Conservation (phyloP, 148 eudicot species). For the Spergularia bocconei region DNA sequence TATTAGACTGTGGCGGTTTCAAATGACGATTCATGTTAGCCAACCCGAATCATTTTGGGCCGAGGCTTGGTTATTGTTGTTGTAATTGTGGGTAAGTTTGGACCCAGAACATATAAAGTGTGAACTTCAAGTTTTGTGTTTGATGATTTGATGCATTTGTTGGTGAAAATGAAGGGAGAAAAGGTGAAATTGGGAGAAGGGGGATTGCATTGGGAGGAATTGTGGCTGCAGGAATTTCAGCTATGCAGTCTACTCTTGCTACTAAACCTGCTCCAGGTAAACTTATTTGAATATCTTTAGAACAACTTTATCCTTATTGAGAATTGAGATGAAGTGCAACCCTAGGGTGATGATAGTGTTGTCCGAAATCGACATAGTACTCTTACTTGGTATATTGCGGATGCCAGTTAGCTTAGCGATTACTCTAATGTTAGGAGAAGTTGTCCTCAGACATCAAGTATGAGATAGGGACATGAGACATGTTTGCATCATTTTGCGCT, state of each 20-base stretch:
- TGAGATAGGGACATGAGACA: no score
- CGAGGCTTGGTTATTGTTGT: neutral
- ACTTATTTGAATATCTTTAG: neutral
- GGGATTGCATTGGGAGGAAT: slow-evolving; percentile 63
- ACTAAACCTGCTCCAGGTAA: slow-evolving; percentile 62
- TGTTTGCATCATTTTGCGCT: no score
- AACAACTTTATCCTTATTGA: neutral
- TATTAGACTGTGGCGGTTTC: neutral
- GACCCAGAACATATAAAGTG: neutral
- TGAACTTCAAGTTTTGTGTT: neutral
- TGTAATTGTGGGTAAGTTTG: neutral
- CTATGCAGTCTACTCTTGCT: slow-evolving; percentile 50
- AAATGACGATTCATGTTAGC: neutral
- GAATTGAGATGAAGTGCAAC: neutral
- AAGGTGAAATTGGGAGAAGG: slow-evolving; percentile 64
- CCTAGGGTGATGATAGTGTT: neutral
- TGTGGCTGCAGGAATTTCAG: slow-evolving; percentile 74
- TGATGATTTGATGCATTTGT: neutral
- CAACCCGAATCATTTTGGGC: neutral
- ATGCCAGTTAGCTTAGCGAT: no score
- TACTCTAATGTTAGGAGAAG: no score
- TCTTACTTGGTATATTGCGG: no score
- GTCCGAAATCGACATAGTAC: no score
- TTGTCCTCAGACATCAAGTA: no score
- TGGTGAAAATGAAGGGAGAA: slow-evolving; percentile 41